phyloP scores from a whole-genome alignment of 108 stramenopile species.

The Skeletonema potamos region DNA sequence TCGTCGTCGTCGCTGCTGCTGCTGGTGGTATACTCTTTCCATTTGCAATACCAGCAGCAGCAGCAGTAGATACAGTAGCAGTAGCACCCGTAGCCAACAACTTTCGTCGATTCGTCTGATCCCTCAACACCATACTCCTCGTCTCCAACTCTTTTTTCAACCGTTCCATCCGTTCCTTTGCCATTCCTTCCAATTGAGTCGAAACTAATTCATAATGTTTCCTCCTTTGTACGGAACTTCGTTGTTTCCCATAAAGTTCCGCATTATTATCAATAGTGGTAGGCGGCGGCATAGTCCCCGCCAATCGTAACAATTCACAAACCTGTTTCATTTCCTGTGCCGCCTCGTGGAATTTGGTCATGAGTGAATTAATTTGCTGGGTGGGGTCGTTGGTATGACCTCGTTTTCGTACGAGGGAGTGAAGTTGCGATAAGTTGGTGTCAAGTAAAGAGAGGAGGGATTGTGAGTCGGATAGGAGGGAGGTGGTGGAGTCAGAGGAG shows the following conservation, averaged over 20 bases:
- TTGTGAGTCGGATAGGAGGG: conserved; percentile 60
- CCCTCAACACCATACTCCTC: conserved; percentile 65
- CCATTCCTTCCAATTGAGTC: conserved; percentile 57
- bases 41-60: background rate
- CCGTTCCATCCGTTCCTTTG: conserved; percentile 49
- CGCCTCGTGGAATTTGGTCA: conserved; percentile 63
- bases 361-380: conserved; percentile 52
- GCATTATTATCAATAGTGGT: background rate
- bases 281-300: conserved; percentile 26
- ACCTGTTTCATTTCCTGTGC: conserved; percentile 64
- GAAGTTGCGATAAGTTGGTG: conserved; percentile 51
- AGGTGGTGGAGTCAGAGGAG: conserved; percentile 2
- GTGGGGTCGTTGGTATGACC: conserved; percentile 90
- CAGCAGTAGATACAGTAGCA: background rate
- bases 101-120: conserved; percentile 77
- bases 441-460: conserved; percentile 64
- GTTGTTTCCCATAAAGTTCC: too few species aligned
- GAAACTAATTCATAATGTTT: conserved; percentile 73
- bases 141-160: conserved; percentile 70
- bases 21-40: background rate
- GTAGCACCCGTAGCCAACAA: conserved; percentile 39
- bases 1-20: background rate
- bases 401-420: conserved; percentile 64
- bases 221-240: conserved; percentile 48
- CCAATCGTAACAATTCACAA: conserved; percentile 20